Evolutionary conservation across 2,329 filamentous ascomycete genomes (phyloP), one percentile per base, ranked within the genome.

Genomic region (Thyridium curvatum): DNA sequence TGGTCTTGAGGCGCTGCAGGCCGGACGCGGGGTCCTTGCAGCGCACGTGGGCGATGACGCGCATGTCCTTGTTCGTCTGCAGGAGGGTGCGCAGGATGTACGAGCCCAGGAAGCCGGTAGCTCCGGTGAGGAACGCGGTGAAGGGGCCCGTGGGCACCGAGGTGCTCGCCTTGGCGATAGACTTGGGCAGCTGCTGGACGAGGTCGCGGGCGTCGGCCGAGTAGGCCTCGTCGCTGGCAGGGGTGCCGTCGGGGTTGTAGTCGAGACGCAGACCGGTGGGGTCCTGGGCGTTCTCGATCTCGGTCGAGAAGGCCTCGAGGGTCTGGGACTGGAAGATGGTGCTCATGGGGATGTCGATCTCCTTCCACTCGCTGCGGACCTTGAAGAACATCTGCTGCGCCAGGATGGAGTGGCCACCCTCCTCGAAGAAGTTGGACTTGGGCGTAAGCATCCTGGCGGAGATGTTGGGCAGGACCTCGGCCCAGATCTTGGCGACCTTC

Each of bases 61-160:
- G 81, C 12, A 77, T 66, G 14, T 65, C 60, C 14, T 66, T 72
- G 13, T 64, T 64, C 9, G 68, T 65, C 30, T 74, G 74, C 2
- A 96, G 70, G 2, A 95, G 62, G 40, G 94, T 86, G 40, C 75
- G 75, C 26, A 94, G 66, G 10, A 96, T 68, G 53, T 89, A 94
- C 0, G 86, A 76, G 18, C 90, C 90, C 15, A 96, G 63, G 68
- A 96, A 96, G 3, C 90, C 90, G 5, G 90, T 96, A 4, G 86
- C 88, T 32, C 91, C 89, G 3, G 90, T 96, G 5, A 96, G 65
- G 59, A 96, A 85, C 10, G 93, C 71, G 0, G 82, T 88, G 28
- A 67, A 51, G 28, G 41, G 36, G 31, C 50, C 31, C 46, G 52
- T 34, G 44, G 65, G 42, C 41, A 60, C 44, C 45, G 59, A 50